Percentiles rank a stretch among this genome's conserved stretches.
phyloP scores from a whole-genome alignment of 352 stramenopile species.

The Lagenidium giganteum region DNA sequence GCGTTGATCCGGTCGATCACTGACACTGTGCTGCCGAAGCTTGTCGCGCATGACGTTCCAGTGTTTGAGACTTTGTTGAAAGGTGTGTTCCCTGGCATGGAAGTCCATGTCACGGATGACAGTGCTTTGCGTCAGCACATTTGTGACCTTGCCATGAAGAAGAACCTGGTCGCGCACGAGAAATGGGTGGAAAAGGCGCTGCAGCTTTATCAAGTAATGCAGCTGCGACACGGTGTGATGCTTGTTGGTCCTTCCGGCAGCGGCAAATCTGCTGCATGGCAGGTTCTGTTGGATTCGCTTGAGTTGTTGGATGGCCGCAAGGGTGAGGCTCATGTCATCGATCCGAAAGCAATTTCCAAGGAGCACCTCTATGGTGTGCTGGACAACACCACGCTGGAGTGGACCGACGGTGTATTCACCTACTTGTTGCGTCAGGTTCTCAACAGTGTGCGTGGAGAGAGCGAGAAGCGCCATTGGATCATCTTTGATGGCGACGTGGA shows the following conservation, averaged over 20 bases:
- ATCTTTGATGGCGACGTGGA: slow-evolving; percentile 99
- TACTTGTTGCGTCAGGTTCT: slow-evolving; percentile 94
- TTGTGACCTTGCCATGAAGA: slow-evolving; percentile 87
- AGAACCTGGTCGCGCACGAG: slow-evolving; percentile 85
- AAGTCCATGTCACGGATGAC: slow-evolving; percentile 84
- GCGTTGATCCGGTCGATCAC: slow-evolving; percentile 97
- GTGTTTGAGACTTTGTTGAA: slow-evolving; percentile 96
- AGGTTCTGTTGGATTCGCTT: slow-evolving; percentile 91
- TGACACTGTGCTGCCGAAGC: slow-evolving; percentile 99
- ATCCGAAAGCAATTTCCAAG: slow-evolving; percentile 99
- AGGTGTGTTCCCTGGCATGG: slow-evolving; percentile 95
- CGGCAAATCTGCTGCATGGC: slow-evolving; percentile 96
- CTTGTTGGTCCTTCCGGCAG: slow-evolving; percentile 96
- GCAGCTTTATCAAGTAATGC: slow-evolving; percentile 98
- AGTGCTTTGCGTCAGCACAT: slow-evolving; percentile 86
- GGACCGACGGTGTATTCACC: slow-evolving; percentile 99
- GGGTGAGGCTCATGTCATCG: slow-evolving; percentile 97
- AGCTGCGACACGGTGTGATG: slow-evolving; percentile 98
- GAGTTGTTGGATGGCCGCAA: slow-evolving; percentile 95
- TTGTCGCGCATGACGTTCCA: slow-evolving; percentile 96
- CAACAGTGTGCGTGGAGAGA: slow-evolving; percentile 97
- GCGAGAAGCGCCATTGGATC: slow-evolving; percentile 97
- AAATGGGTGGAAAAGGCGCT: slow-evolving; percentile 98
- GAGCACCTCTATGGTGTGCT: slow-evolving; percentile 98
- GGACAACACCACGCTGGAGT: slow-evolving; percentile 99